These are phyloP conservation scores for Cyclotella atomus DNA, from an alignment of 108 stramenopile species.

Conservation along the genomic window DNA sequence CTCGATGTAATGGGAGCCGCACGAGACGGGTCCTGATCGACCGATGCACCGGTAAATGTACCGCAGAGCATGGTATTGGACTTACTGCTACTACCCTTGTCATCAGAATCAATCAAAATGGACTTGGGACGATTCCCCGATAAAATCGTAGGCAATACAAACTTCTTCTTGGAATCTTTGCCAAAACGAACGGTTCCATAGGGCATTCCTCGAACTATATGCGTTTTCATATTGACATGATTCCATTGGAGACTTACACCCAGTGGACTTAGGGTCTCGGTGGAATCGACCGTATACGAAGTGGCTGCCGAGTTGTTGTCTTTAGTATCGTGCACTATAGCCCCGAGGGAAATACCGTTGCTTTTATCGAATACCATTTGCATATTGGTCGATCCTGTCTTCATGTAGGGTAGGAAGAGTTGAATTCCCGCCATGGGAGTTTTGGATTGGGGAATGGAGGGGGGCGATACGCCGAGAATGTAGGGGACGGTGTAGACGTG, in stretches of 20 bases:
- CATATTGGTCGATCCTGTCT: conserved; percentile 32
- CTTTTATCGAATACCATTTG: conserved; percentile 50
- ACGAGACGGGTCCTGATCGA: conserved; percentile 36
- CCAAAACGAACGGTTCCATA: conserved; percentile 72
- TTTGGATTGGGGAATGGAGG: conserved; percentile 42
- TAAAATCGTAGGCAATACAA: conserved; percentile 60
- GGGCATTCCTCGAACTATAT: conserved; percentile 89
- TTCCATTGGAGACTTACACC: conserved; percentile 78
- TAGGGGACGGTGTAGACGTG: conserved; percentile 82
- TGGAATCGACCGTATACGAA: conserved; percentile 36
- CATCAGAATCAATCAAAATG: conserved; percentile 32
- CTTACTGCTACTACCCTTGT: background rate
- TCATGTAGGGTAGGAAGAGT: conserved; percentile 49
- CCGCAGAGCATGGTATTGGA: conserved; percentile 37
- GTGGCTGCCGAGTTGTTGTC: conserved; percentile 16
- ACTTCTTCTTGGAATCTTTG: conserved; percentile 13
- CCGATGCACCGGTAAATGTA: conserved; percentile 36
- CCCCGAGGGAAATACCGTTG: conserved; percentile 39
- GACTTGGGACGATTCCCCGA: conserved; percentile 48
- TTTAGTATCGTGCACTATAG: conserved; percentile 10
- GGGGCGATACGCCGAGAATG: conserved; percentile 72
- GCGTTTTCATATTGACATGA: conserved; percentile 68
- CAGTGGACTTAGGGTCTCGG: conserved; percentile 50
- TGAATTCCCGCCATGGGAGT: conserved; percentile 64
- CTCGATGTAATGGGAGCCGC: conserved; percentile 28